Base-by-base conservation (phyloP, 306 rosid genomes). In the Glycyrrhiza uralensis region DNA sequence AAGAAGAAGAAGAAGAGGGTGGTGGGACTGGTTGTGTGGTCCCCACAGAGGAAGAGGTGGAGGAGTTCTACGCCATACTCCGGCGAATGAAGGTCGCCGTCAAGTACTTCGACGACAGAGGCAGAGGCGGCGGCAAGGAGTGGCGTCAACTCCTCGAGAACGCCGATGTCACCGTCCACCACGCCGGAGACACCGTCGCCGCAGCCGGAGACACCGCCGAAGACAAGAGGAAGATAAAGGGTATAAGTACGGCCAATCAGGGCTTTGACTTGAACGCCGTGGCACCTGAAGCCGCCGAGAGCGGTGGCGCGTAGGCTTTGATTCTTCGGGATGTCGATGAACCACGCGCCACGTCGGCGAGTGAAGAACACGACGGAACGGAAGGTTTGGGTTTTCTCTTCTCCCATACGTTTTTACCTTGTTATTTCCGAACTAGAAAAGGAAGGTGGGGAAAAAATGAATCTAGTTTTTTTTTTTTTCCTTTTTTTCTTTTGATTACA, bases 1-100 rank as follows among this genome's bases (percentile, higher is more conserved):
- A 49, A 14, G 67, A 23, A 44, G 17, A 47, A 61, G n/a, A 68
- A 59, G 29, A 63, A 39, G 75, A 46, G 0, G 7, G 14, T 5
- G 7, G 23, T 36, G 62, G 38, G n/a, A 56, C 71, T 3, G 10
- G 12, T 20, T 4, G 18, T 0, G 39, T 20, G 13, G 76, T 46
- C 20, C 85, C 86, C 10, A 66, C 86, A 24, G 92, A 86, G 77
- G 91, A 83, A 54, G 93, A 85, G 74, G 92, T 91, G 52, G 97
- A 91, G 70, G 97, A 91, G 57, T 91, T 91, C 66, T 91, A 77
- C 13, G 83, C 90, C 0, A 91, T 91, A 10, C 78, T 91, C 18
- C 71, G 90, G 81, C 77, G 97, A 85, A 91, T 91, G 92, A 82
- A 82, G 50, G 81, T 32, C 30, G 97, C 88, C 0, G 88, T 91